phyloP scores from a whole-genome alignment of 2,329 filamentous ascomycete species.

The Clonostachys sp. region DNA sequence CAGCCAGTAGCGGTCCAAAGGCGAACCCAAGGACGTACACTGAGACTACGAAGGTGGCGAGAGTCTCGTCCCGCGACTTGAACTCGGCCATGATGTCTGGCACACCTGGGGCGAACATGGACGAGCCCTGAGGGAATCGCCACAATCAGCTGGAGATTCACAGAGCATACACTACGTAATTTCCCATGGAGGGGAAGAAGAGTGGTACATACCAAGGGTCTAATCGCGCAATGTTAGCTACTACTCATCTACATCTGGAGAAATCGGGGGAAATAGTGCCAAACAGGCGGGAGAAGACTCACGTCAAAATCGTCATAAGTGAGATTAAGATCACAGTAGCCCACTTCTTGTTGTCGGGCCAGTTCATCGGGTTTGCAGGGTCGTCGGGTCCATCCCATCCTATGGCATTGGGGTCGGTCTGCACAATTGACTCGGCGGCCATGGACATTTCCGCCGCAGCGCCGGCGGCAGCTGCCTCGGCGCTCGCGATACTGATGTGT shows the following conservation, averaged over 20 bases:
- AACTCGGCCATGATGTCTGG: conserved; percentile 61
- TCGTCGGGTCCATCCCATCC: conserved; percentile 68
- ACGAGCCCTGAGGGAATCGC: conserved; percentile 14
- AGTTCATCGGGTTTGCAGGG: conserved; percentile 63
- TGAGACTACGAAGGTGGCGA: conserved; percentile 41
- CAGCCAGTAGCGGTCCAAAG: conserved; percentile 40
- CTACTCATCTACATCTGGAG: conserved; percentile 20
- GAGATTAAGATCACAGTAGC: conserved; percentile 37
- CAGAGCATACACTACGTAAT: too few species aligned
- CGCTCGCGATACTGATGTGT: not conserved
- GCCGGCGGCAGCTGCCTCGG: not conserved
- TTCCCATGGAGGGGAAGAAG: too few species aligned
- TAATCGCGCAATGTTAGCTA: too few species aligned
- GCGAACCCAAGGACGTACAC: conserved; percentile 50
- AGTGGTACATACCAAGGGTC: too few species aligned
- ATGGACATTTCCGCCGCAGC: not conserved
- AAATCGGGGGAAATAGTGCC: conserved; percentile 36
- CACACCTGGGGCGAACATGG: conserved; percentile 66
- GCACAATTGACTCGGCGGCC: too few species aligned
- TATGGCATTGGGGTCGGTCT: not conserved
- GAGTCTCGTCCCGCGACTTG: conserved; percentile 37
- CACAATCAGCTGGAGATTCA: too few species aligned
- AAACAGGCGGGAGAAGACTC: not conserved
- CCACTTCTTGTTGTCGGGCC: conserved; percentile 61
- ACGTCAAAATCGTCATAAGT: conserved; percentile 30